Base-by-base conservation (phyloP, 2,329 filamentous ascomycete species). In the Calycina marina region DNA sequence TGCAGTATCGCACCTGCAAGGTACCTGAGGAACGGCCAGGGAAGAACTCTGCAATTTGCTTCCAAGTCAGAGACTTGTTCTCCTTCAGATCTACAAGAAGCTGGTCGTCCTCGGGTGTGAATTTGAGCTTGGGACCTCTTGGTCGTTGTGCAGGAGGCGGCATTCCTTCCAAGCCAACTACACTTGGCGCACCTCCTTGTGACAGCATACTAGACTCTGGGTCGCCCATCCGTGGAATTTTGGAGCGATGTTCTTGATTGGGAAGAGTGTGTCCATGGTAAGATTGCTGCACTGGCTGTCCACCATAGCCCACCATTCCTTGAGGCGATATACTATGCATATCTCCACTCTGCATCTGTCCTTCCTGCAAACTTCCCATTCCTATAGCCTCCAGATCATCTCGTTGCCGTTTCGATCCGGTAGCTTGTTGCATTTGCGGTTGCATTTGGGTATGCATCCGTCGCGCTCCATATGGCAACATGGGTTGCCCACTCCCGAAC, bases 1-100 rank as follows among this genome's bases (percentile, higher is more conserved):
- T 93, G 54, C 86, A 94, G 55, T 94, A 94, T 20, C 86, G 77
- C 34, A 94, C 86, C 56, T 94, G 86, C 39, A 94, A 60, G 17
- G 86, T 93, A 12, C 86, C 86, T 28, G 82, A 92, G 37, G 82
- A 90, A 36, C 86, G 68, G 2, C 85, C 86, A 1, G 86, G 86
- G 47, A 94, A 94, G 58, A 93, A 93, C 51, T 93, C 86, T 35
- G 85, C 83, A 50, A 94, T 94, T 62, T 94, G 86, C 59, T 93
- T 93, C 86, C 86, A 94, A 4, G 86, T 93, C 52, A 94, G 63
- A 51, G 83, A 86, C 56, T 90, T 92, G 50, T 90, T 86, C 58
- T 94, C 86, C 56, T 94, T 94, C 40, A 94, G 62, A 51, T 93
- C 82, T 35, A 93, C 77, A 33, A 94, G 65, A 29, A 93, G 61